Conservation (phyloP, 371 early-diverging fungal genomes). For the Umbelopsis sp. region DNA sequence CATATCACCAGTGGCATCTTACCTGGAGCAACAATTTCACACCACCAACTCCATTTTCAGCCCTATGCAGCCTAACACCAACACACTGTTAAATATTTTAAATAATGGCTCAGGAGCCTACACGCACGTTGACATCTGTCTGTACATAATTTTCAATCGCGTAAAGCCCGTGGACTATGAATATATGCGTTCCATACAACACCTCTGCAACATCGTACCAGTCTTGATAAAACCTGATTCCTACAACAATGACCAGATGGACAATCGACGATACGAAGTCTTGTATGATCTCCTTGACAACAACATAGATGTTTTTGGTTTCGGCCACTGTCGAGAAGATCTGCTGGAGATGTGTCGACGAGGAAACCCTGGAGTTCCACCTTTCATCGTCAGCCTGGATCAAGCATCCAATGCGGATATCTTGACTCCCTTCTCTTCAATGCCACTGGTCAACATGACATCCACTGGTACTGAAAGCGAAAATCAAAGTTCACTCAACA, state of each 20-base stretch:
- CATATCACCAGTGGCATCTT: slow-evolving; percentile 34
- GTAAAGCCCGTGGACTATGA: slow-evolving; percentile 76
- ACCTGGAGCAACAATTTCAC: slow-evolving; percentile 45
- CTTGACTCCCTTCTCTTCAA: not conserved
- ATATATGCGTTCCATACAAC: slow-evolving; percentile 66
- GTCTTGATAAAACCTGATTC: slow-evolving; percentile 71
- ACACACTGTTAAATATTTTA: slow-evolving; percentile 28
- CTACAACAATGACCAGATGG: slow-evolving; percentile 62
- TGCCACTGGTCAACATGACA: not conserved
- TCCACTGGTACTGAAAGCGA: not conserved
- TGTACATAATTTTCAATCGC: slow-evolving; percentile 69
- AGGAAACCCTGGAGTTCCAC: slow-evolving; percentile 27
- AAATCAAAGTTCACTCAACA: not conserved
- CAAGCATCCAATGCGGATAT: slow-evolving; percentile 28
- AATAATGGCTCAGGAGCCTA: slow-evolving; percentile 51
- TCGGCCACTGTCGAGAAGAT: slow-evolving; percentile 19
- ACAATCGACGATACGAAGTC: slow-evolving; percentile 52
- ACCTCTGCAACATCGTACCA: slow-evolving; percentile 64
- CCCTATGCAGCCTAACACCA: slow-evolving; percentile 28
- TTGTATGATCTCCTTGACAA: slow-evolving; percentile 51
- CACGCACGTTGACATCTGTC: slow-evolving; percentile 70
- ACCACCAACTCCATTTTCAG: slow-evolving; percentile 35
- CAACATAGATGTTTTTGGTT: slow-evolving; percentile 36
- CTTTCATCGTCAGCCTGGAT: slow-evolving; percentile 34
- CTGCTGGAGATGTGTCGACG: slow-evolving; percentile 17